These are phyloP conservation scores for Camelina sativa DNA, from an alignment of 345 rosid species.

Conservation along the genomic window DNA sequence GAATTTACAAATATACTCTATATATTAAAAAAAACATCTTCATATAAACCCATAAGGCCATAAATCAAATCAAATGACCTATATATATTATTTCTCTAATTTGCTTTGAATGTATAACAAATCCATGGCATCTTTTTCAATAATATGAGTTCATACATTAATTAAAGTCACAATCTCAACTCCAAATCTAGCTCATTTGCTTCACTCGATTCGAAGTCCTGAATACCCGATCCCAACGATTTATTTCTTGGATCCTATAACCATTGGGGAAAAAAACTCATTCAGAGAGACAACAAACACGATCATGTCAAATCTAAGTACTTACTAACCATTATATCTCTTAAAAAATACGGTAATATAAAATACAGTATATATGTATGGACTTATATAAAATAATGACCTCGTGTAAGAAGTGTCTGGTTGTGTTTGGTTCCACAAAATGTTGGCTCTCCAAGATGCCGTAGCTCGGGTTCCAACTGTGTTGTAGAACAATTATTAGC, in stretches of 20 bases:
- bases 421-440: constrained; percentile 61
- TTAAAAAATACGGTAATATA: not conserved
- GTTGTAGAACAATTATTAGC: constrained; percentile 16
- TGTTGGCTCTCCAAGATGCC: constrained; percentile 63
- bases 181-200: constrained; percentile 86
- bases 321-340: not conserved
- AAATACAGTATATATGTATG: not conserved
- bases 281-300: constrained; percentile 2
- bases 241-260: constrained; percentile 55
- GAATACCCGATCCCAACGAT: constrained; percentile 68
- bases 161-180: constrained; percentile 73
- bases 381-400: constrained; percentile 40
- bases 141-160: constrained; percentile 21
- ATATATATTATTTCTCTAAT: constrained; percentile 23
- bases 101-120: constrained; percentile 28
- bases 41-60: constrained; percentile 13
- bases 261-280: not conserved
- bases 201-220: constrained; percentile 71
- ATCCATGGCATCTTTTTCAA: constrained; percentile 11
- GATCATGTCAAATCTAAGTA: constrained; percentile 16
- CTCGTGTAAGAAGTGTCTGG: constrained; percentile 72
- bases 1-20: constrained; percentile 11
- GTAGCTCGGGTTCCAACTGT: constrained; percentile 71
- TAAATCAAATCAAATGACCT: constrained; percentile 34
- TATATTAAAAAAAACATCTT: not conserved